Evolutionary conservation across 2,329 filamentous ascomycete species (phyloP).

Genomic region (Lanzia echinophila): DNA sequence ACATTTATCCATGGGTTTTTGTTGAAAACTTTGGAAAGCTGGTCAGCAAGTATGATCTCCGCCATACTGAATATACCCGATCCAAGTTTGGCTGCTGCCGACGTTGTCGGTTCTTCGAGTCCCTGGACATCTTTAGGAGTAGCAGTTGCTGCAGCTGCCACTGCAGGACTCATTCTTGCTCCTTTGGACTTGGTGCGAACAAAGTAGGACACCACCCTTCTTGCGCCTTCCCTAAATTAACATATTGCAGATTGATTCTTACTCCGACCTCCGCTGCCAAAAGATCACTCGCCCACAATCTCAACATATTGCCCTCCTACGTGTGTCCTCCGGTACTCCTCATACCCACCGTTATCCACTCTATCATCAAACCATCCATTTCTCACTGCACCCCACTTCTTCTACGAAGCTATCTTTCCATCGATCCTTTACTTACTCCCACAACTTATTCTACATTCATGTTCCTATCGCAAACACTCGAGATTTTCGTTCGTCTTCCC

Average conservation of each 20-base stretch:
- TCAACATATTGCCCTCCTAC: conserved; percentile 73
- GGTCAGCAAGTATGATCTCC: conserved; percentile 83
- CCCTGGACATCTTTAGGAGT: conserved; percentile 77
- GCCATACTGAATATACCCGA: conserved; percentile 88
- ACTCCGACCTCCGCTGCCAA: conserved; percentile 73
- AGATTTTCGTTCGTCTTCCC: conserved; percentile 81
- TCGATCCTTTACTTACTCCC: conserved; percentile 77
- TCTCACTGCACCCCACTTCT: conserved; percentile 77
- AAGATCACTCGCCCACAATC: conserved; percentile 63
- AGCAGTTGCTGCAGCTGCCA: conserved; percentile 54
- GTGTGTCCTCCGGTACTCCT: conserved; percentile 64
- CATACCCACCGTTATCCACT: conserved; percentile 80
- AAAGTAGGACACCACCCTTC: conserved; percentile 32
- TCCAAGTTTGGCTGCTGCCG: conserved; percentile 54
- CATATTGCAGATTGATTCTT: conserved; percentile 62
- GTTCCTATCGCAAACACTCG: conserved; percentile 72
- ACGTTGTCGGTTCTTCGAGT: conserved; percentile 74
- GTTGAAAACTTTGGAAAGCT: conserved; percentile 81
- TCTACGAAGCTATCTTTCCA: conserved; percentile 73
- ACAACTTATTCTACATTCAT: conserved; percentile 74
- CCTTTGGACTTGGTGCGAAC: conserved; percentile 89
- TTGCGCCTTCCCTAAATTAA: conserved; percentile 18
- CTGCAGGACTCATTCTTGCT: conserved; percentile 73
- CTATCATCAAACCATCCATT: conserved; percentile 75
- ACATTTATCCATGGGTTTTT: conserved; percentile 89